phyloP scores from a whole-genome alignment of 2,329 filamentous ascomycete species.

The Xylariaceae sp. region DNA sequence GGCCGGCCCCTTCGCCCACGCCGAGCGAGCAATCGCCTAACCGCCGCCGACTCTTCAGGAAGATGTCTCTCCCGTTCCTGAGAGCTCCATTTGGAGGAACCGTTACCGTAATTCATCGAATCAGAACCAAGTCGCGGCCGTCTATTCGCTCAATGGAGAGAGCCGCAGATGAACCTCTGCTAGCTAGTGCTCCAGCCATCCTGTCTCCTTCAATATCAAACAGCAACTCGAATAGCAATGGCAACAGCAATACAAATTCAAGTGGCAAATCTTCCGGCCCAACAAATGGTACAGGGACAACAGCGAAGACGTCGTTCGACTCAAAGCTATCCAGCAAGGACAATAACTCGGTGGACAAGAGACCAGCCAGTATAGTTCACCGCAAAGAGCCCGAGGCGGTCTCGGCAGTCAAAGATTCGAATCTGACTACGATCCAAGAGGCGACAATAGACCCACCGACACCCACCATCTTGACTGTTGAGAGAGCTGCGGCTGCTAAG shows the following conservation, averaged over 20 bases:
- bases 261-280: constrained; percentile 38
- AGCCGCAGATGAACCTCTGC: constrained; percentile 32
- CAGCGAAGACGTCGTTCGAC: constrained; percentile 48
- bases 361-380: constrained; percentile 36
- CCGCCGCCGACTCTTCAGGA: constrained; percentile 38
- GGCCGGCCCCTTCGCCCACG: constrained; percentile 33
- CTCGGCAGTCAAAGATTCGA: constrained; percentile 35
- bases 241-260: constrained; percentile 39
- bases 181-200: constrained; percentile 31
- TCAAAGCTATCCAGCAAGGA: constrained; percentile 47
- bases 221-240: constrained; percentile 31
- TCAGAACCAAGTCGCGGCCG: constrained; percentile 45
- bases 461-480: constrained; percentile 65
- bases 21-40: constrained; percentile 28
- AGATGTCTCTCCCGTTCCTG: constrained; percentile 49
- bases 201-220: constrained; percentile 30
- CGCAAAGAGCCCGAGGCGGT: constrained; percentile 32
- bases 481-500: constrained; percentile 80
- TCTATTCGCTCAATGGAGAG: constrained; percentile 46
- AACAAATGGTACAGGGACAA: constrained; percentile 39
- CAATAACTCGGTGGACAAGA: constrained; percentile 39
- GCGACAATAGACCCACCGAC: constrained; percentile 34
- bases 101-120: constrained; percentile 51
- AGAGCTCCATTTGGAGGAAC: constrained; percentile 46
- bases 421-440: constrained; percentile 43